A percentile compares a stretch with the other conserved stretches of the same genome.
Evolutionary conservation across 164 flowering plant species (phyloP).

Genomic region (Sextonia rubra): DNA sequence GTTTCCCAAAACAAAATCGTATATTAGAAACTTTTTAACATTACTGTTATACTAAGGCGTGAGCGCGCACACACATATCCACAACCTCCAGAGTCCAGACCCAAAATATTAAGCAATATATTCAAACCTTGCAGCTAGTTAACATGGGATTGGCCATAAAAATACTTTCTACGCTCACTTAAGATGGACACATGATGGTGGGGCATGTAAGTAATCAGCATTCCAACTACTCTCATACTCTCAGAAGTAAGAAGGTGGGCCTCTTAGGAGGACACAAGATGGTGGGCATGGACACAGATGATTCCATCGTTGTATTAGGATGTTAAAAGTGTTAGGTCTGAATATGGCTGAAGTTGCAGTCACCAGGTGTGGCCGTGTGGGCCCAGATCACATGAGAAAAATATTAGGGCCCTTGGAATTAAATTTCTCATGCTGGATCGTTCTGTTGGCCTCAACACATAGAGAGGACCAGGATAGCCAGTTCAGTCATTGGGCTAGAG

Average conservation of each 20-base stretch:
- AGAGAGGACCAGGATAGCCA: background rate
- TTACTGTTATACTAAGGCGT: too few relatives aligned
- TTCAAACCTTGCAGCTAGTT: background rate
- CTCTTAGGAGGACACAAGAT: too few relatives aligned
- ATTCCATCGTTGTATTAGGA: background rate
- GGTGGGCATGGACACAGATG: background rate
- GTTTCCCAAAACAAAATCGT: too few relatives aligned
- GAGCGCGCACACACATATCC: too few relatives aligned
- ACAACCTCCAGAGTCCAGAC: too few relatives aligned
- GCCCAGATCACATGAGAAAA: background rate
- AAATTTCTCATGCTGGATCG: background rate
- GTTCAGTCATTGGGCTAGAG: background rate
- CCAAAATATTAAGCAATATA: too few relatives aligned
- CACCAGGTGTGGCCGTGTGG: background rate
- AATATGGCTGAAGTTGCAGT: background rate
- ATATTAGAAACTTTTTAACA: too few relatives aligned
- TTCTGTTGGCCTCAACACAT: background rate
- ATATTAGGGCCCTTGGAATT: background rate
- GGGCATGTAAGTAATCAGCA: background rate
- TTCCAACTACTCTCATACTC: background rate
- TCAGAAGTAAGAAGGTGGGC: too few relatives aligned
- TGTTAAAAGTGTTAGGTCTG: too few relatives aligned
- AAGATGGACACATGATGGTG: background rate
- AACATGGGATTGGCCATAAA: background rate
- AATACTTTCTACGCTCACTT: background rate